phyloP scores from a whole-genome alignment of 73 alveolate species.

The Tetrahymena borealis region DNA sequence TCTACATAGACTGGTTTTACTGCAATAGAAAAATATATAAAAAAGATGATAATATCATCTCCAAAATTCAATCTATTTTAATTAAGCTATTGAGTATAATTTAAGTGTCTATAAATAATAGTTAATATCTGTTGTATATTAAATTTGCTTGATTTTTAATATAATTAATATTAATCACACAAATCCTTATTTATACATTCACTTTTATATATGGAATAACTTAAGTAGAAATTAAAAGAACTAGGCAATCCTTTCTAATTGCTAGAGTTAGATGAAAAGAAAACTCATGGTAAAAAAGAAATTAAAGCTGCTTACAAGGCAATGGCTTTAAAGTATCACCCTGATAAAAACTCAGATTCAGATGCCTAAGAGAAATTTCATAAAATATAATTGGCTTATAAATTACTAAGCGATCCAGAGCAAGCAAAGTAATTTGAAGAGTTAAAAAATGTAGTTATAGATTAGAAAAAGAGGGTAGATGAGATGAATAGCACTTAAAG shows the following conservation, averaged over 20 bases:
- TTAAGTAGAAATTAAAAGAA: not conserved
- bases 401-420: not conserved
- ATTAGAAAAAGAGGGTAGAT: not conserved
- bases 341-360: not conserved
- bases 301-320: not conserved
- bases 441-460: not conserved
- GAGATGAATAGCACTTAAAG: not conserved
- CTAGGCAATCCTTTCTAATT: not conserved
- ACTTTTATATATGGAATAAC: not conserved
- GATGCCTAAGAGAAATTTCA: not conserved
- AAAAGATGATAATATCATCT: too few species aligned
- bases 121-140: too few species aligned
- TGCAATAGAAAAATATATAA: too few species aligned
- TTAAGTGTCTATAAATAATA: too few species aligned
- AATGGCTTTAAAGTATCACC: not conserved
- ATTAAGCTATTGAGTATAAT: too few species aligned
- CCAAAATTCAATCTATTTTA: too few species aligned
- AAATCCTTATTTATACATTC: too few species aligned
- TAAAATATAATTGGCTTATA: not conserved
- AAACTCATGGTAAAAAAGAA: not conserved
- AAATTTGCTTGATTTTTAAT: too few species aligned
- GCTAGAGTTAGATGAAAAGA: not conserved
- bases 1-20: too few species aligned
- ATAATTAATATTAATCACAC: too few species aligned
- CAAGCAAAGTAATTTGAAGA: not conserved